Conservation (phyloP, 176 grass and related monocot genomes). For the Leersia perrieri region DNA sequence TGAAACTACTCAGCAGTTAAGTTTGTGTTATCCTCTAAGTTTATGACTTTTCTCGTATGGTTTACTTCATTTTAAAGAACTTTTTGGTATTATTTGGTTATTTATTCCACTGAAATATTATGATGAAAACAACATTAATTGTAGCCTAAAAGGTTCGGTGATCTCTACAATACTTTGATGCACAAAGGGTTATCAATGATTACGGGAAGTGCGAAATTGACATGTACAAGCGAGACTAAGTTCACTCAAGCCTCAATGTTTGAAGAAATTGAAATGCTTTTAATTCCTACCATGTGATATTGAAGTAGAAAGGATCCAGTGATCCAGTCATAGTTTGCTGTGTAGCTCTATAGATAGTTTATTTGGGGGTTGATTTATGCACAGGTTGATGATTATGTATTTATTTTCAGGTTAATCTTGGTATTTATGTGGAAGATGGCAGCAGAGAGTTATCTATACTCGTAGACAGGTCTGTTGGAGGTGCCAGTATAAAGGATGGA, state of each 20-base stretch:
- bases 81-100: constrained; percentile 23
- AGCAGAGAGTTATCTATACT: constrained; percentile 77
- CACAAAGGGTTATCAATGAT: background rate
- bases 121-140: background rate
- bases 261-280: constrained; percentile 17
- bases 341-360: background rate
- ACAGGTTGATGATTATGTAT: background rate
- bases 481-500: constrained; percentile 86
- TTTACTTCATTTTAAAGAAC: background rate
- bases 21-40: background rate
- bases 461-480: constrained; percentile 86
- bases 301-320: background rate
- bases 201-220: background rate
- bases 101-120: constrained; percentile 11
- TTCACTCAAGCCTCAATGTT: background rate
- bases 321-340: background rate
- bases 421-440: constrained; percentile 88
- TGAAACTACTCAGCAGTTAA: background rate
- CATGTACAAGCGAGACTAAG: background rate
- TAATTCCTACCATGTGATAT: background rate
- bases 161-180: background rate
- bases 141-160: background rate
- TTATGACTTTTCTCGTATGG: background rate
- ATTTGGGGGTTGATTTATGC: background rate
- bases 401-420: constrained; percentile 83